Conservation (phyloP, 768 basidiomycete genomes). For the Mycena leptocephala region DNA sequence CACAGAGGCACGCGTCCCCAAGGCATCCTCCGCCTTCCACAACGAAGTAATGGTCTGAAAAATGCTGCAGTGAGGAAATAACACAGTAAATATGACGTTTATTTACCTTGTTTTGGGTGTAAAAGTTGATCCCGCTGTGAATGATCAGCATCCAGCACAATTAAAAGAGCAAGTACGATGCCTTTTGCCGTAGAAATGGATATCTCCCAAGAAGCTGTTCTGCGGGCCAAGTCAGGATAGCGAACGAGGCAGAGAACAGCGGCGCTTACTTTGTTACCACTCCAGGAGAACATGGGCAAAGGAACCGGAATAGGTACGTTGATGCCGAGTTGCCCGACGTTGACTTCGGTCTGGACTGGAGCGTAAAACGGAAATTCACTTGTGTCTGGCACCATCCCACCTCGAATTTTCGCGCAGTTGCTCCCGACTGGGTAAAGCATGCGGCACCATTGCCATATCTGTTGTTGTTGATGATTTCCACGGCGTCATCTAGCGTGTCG, state of each 20-base stretch:
- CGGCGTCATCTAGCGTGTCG: slow-evolving; percentile 91
- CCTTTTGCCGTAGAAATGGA: slow-evolving; percentile 94
- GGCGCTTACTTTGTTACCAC: slow-evolving; percentile 84
- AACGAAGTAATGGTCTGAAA: slow-evolving; percentile 90
- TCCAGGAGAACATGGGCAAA: slow-evolving; percentile 95
- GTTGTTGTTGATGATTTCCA: slow-evolving; percentile 92
- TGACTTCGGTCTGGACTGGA: slow-evolving; percentile 73
- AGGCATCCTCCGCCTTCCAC: slow-evolving; percentile 92
- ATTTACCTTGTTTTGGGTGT: slow-evolving; percentile 91
- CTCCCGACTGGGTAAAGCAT: slow-evolving; percentile 97
- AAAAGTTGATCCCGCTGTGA: slow-evolving; percentile 91
- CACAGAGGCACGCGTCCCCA: slow-evolving; percentile 85
- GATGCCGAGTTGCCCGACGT: slow-evolving; percentile 94
- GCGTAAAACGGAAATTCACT: neutral
- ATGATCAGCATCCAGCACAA: slow-evolving; percentile 9
- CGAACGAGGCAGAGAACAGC: neutral
- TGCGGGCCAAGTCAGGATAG: slow-evolving; percentile 38
- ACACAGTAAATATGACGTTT: neutral
- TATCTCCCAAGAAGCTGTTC: slow-evolving; percentile 87
- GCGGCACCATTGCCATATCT: slow-evolving; percentile 95
- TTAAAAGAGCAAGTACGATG: slow-evolving; percentile 44
- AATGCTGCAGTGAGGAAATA: neutral
- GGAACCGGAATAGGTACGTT: slow-evolving; percentile 96
- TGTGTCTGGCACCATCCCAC: neutral
- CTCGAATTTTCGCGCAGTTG: slow-evolving; percentile 93